Conservation (phyloP, 1,284 basidiomycete species). For the Pseudozyma thailandica region DNA sequence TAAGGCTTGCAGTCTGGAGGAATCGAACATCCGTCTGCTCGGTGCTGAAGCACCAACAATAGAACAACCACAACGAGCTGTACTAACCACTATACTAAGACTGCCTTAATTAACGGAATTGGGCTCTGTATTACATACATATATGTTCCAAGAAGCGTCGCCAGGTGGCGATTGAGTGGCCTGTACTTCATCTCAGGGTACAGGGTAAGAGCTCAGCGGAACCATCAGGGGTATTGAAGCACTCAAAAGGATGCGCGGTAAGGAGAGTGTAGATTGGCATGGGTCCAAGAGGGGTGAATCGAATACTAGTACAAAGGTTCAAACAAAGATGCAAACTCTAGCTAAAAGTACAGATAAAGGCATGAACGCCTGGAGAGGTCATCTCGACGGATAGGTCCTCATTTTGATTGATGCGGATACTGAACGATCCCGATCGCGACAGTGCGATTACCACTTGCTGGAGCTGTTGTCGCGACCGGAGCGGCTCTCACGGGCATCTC, state of each 20-base stretch:
- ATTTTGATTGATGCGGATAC: background rate
- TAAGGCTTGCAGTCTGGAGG: constrained; percentile 25
- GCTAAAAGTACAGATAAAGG: constrained; percentile 7
- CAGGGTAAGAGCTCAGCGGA: too few species aligned
- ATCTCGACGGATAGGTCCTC: background rate
- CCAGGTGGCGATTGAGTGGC: too few species aligned
- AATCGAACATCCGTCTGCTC: constrained; percentile 51
- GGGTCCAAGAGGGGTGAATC: background rate
- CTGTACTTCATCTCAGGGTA: too few species aligned
- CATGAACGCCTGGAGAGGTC: background rate
- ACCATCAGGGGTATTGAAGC: too few species aligned
- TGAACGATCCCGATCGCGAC: background rate
- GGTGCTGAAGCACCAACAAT: background rate
- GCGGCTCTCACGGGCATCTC: constrained; percentile 42
- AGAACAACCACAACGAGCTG: constrained; percentile 24
- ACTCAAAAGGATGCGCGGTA: too few species aligned
- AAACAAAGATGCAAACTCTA: background rate
- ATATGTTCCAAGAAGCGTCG: background rate
- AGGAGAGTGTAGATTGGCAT: background rate
- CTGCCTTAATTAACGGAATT: constrained; percentile 6
- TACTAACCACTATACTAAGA: constrained; percentile 40
- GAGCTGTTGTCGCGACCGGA: constrained; percentile 26
- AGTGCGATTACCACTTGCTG: constrained; percentile 29
- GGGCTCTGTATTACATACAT: background rate
- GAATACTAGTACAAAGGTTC: background rate